phyloP scores from a whole-genome alignment of 768 basidiomycete species.

The Boletus sp. region DNA sequence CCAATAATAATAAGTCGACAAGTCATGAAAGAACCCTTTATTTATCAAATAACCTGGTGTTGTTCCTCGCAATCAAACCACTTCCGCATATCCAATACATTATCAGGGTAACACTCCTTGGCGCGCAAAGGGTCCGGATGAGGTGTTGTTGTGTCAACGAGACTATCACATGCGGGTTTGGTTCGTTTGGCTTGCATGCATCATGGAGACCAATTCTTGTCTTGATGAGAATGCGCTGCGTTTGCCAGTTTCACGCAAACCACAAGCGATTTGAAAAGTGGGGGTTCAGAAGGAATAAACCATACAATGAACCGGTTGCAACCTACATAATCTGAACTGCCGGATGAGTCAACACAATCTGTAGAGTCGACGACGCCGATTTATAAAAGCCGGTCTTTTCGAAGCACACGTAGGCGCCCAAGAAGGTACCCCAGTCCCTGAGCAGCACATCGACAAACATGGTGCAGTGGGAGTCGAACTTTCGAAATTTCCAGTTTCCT shows the following conservation, averaged over 20 bases:
- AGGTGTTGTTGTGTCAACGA: not conserved
- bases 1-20: not conserved
- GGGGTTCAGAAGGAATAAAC: not conserved
- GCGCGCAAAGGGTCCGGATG: not conserved
- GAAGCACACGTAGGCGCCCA: constrained; percentile 7
- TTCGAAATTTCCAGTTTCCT: constrained; percentile 13
- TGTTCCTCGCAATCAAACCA: constrained; percentile 10
- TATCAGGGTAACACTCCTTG: constrained; percentile 2
- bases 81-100: not conserved
- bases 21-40: not conserved
- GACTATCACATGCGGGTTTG: not conserved
- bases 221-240: not conserved
- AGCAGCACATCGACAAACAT: constrained; percentile 14
- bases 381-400: not conserved
- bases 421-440: constrained; percentile 32
- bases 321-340: constrained; percentile 1
- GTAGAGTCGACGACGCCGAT: constrained; percentile 2
- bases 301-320: constrained; percentile 3
- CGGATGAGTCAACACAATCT: constrained; percentile 2
- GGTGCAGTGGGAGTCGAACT: constrained; percentile 10
- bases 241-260: not conserved
- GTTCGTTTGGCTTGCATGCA: not conserved
- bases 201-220: constrained; percentile 20
- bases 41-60: not conserved
- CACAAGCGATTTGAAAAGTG: constrained; percentile 2